Evolutionary conservation across 1,139 yeast genomes (phyloP), one percentile per base, ranked within the genome.

Genomic region (Kodamaea derodonti): DNA sequence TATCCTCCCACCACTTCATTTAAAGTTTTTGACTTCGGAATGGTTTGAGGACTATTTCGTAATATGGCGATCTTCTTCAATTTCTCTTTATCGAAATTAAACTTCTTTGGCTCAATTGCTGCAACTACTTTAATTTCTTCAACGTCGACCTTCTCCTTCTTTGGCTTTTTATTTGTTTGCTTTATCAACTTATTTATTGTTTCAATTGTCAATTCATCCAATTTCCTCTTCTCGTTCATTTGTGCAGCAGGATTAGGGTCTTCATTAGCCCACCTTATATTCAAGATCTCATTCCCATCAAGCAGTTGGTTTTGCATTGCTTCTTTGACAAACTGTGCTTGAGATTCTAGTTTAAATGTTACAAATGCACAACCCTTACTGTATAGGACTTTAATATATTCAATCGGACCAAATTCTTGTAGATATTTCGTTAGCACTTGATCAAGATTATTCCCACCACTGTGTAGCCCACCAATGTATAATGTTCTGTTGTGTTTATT

Each of bases 281-380:
- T 73, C 34, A 90, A 54, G 0, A 84, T 69, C 41, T 85, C 95
- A 32, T 76, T 70, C 8, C 72, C 79, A 16, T 63, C 65, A 20
- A 90, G 58, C 4, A 85, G 72, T 53, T 92, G 97, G 36, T 80
- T 79, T 29, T 81, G 76, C 95, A 88, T 84, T 2, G 95, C 95
- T 54, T 88, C 97, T 51, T 86, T 85, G 1, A 95, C 96, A 66
- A 90, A 90, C 56, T 90, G 97, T 0, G 97, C 97, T 51, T 75
- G 80, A 20, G 70, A 56, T 48, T 86, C 95, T 29, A 70, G 57
- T 36, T 69, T 68, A 54, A 66, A 92, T 1, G 86, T 82, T 7
- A 92, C 75, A 60, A 92, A 90, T 0, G 88, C 96, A 54, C 92
- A 80, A 27, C 80, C 78, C 48, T 83, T 78, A 29, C 63, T 66